Percentiles rank a stretch among this genome's conserved stretches.
phyloP scores from a whole-genome alignment of 306 rosid species.

The Castanopsis chinensis region DNA sequence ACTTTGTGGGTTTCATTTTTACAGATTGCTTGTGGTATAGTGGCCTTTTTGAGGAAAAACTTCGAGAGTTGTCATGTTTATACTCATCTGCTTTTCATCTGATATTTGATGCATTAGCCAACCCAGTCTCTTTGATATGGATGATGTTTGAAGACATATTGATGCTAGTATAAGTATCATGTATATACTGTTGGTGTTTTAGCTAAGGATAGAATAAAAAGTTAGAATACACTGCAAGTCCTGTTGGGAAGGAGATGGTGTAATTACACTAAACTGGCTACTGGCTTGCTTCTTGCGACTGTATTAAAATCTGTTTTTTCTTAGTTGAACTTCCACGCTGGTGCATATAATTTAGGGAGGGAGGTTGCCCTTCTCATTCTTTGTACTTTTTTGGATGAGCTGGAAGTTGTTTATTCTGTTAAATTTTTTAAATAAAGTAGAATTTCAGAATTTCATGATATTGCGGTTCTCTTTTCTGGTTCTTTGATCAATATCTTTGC shows the following conservation, averaged over 20 bases:
- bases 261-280: neutral
- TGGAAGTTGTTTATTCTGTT: neutral
- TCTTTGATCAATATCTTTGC: neutral
- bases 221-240: neutral
- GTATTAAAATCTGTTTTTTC: neutral
- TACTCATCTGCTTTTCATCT: neutral
- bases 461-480: neutral
- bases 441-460: neutral
- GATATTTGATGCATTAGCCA: neutral
- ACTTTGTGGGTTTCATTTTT: neutral
- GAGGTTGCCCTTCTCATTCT: neutral
- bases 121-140: neutral
- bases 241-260: neutral
- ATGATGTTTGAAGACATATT: neutral
- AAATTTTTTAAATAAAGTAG: neutral
- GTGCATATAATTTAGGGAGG: neutral
- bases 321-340: neutral
- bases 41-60: neutral
- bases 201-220: neutral
- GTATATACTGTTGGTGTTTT: neutral
- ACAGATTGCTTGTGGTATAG: neutral
- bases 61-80: neutral
- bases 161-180: neutral
- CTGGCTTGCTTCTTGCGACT: neutral
- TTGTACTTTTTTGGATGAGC: neutral